phyloP scores from a whole-genome alignment of 2,329 filamentous ascomycete species.

The Tolypocladium pustulatum region DNA sequence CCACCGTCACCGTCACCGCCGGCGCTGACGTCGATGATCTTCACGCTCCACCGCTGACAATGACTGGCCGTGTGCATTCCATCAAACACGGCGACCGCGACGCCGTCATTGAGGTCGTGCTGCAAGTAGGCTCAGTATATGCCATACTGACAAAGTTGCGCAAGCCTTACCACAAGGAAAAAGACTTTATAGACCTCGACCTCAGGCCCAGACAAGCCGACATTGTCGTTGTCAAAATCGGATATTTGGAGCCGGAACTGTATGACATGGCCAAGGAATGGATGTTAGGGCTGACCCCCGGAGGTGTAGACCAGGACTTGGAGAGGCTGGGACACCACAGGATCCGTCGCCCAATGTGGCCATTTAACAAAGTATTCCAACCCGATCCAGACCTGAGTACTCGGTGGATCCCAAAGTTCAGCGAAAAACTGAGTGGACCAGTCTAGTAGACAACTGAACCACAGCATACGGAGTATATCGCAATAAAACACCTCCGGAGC shows the following conservation, averaged over 20 bases:
- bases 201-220: constrained; percentile 33
- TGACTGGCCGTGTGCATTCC: constrained; percentile 38
- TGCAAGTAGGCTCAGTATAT: constrained; percentile 38
- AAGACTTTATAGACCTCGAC: constrained; percentile 37
- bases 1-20: constrained; percentile 37
- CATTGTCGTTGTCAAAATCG: constrained; percentile 45
- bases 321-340: constrained; percentile 34
- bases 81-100: constrained; percentile 39
- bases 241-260: constrained; percentile 43
- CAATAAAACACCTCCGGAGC: too few relatives aligned
- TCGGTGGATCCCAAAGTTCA: constrained; percentile 11
- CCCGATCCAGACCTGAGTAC: constrained; percentile 8
- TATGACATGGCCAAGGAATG: constrained; percentile 42
- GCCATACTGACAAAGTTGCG: constrained; percentile 40
- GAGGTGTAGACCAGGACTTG: constrained; percentile 43
- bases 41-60: constrained; percentile 35
- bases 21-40: constrained; percentile 37
- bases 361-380: constrained; percentile 13
- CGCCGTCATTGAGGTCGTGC: constrained; percentile 35
- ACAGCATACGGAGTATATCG: too few relatives aligned
- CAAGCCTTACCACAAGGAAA: constrained; percentile 43
- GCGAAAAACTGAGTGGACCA: constrained; percentile 4
- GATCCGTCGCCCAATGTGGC: constrained; percentile 36
- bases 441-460: too few relatives aligned
- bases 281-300: constrained; percentile 43